Evolutionary conservation across 2,329 filamentous ascomycete genomes (phyloP).

Genomic region (Dryadomyces quercus-mongolicae): DNA sequence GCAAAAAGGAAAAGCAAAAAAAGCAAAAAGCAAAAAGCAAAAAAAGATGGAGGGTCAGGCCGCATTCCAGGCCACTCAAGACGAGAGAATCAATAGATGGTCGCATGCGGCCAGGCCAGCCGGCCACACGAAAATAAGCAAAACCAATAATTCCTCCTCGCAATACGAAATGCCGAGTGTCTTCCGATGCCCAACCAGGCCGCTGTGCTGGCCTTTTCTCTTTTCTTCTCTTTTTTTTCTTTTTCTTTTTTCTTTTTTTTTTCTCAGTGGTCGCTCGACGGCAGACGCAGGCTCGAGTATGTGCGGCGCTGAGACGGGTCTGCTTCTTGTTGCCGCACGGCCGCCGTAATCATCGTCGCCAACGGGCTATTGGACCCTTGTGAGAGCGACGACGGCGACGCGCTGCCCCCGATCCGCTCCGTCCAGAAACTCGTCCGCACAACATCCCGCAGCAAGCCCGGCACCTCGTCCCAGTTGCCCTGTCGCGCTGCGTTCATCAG

Average conservation of each 20-base stretch:
- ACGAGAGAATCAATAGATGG: no score
- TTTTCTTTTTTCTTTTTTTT: no score
- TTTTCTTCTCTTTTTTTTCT: no score
- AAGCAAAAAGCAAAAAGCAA: background rate
- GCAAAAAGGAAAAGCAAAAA: background rate
- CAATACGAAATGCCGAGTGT: background rate
- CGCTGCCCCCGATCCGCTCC: background rate
- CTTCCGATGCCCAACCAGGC: background rate
- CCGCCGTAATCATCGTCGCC: background rate
- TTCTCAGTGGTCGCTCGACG: conserved; percentile 18
- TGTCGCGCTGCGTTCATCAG: background rate
- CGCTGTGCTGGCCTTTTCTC: no score
- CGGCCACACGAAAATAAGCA: background rate
- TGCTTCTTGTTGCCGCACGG: conserved; percentile 1
- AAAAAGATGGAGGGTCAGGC: background rate
- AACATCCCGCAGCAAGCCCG: background rate
- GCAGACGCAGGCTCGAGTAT: conserved; percentile 27
- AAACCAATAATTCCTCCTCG: background rate
- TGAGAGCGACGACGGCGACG: background rate
- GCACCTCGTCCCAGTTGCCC: background rate
- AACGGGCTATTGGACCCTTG: background rate
- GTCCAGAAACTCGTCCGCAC: background rate
- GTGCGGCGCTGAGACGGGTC: conserved; percentile 11
- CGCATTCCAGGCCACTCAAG: no score
- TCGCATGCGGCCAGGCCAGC: background rate